Evolutionary conservation across 2,329 filamentous ascomycete genomes (phyloP).

Genomic region (Aspergillus proliferans): DNA sequence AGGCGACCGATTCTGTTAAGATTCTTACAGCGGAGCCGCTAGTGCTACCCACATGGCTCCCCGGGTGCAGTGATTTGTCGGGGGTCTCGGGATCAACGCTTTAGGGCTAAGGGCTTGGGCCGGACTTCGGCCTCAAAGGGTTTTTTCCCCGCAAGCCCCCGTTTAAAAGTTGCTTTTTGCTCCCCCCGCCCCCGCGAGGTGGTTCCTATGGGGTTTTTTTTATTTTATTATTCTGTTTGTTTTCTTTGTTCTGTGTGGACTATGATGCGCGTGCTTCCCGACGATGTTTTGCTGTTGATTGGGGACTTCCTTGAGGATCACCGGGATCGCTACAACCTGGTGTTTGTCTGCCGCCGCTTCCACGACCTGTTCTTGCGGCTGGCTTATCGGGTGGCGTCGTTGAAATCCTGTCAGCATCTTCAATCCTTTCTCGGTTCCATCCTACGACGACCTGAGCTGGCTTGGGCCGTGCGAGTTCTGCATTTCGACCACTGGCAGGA

Average conservation of each 20-base stretch:
- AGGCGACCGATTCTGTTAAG: too few relatives aligned
- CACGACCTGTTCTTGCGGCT: conserved; percentile 21
- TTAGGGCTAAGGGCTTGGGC: too few relatives aligned
- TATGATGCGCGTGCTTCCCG: conserved; percentile 19
- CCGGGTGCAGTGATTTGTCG: too few relatives aligned
- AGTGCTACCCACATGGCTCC: too few relatives aligned
- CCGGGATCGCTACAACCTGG: conserved; percentile 19
- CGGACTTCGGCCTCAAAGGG: too few relatives aligned
- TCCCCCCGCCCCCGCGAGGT: too few relatives aligned
- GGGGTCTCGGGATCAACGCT: too few relatives aligned
- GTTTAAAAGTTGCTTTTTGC: too few relatives aligned
- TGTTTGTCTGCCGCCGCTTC: conserved; percentile 21
- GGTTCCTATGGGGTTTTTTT: too few relatives aligned
- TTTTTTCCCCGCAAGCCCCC: too few relatives aligned
- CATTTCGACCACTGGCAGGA: conserved; percentile 18
- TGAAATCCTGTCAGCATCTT: conserved; percentile 13
- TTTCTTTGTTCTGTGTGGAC: not conserved
- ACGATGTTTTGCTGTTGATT: conserved; percentile 25
- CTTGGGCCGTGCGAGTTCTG: conserved; percentile 16
- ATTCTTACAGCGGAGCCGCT: too few relatives aligned
- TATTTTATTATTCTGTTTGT: too few relatives aligned
- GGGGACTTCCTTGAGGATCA: conserved; percentile 22
- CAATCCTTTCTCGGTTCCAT: conserved; percentile 17
- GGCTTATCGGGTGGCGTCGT: conserved; percentile 14
- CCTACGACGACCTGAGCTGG: conserved; percentile 16